Evolutionary conservation across 140 eudicot species (phyloP).

Genomic region (Senecio squalidus): DNA sequence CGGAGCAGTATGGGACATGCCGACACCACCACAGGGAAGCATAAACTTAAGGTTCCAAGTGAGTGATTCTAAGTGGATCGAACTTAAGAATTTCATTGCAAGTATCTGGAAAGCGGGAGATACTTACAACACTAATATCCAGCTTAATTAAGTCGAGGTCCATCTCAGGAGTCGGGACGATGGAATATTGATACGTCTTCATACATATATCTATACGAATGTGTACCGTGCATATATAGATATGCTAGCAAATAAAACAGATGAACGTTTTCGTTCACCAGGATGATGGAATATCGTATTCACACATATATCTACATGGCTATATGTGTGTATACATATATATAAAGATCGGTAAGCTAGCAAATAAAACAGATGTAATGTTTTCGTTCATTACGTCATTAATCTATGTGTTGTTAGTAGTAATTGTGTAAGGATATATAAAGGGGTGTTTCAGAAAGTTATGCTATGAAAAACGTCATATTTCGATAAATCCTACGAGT

Average conservation of each 20-base stretch:
- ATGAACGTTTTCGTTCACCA: too few relatives aligned
- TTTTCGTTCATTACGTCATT: conserved; percentile 12
- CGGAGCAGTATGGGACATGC: conserved; percentile 75
- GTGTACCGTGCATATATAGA: too few relatives aligned
- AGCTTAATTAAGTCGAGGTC: conserved; percentile 30
- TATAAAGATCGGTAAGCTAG: conserved; percentile 16
- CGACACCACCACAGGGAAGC: conserved; percentile 56
- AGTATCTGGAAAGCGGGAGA: conserved; percentile 56
- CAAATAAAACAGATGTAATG: conserved; percentile 2
- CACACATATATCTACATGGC: too few relatives aligned
- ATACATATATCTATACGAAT: conserved; percentile 9
- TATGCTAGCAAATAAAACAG: too few relatives aligned
- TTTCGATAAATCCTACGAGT: conserved; percentile 10
- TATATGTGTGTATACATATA: too few relatives aligned
- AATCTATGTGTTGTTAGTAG: conserved; percentile 1
- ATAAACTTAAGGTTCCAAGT: conserved; percentile 46
- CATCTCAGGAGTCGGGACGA: conserved; percentile 2
- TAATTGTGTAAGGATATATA: conserved; percentile 5
- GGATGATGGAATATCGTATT: too few relatives aligned
- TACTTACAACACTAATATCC: conserved; percentile 49
- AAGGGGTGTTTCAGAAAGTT: conserved; percentile 8
- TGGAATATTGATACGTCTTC: not conserved
- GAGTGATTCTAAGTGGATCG: conserved; percentile 44
- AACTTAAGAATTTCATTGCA: conserved; percentile 34
- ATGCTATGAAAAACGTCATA: conserved; percentile 3